Evolutionary conservation across 768 basidiomycete genomes (phyloP).

Genomic region (Paxillus involutus): DNA sequence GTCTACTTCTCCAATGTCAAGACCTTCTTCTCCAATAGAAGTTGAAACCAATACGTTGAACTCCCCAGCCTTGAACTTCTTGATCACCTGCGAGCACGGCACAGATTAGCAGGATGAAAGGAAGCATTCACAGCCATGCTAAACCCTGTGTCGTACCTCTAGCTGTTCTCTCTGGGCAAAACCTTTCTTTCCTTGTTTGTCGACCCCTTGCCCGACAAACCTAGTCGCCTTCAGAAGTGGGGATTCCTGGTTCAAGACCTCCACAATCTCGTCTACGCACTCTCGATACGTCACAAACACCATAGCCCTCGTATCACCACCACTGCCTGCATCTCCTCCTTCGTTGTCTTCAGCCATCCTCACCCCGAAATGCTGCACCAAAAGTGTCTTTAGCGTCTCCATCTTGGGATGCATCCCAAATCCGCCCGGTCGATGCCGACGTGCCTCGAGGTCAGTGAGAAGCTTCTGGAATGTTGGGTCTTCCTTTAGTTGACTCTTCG

Average conservation of each 20-base stretch:
- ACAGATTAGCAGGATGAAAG: constrained; percentile 8
- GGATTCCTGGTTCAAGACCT: constrained; percentile 68
- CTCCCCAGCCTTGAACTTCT: constrained; percentile 81
- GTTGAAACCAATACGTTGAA: constrained; percentile 95
- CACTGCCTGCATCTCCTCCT: constrained; percentile 27
- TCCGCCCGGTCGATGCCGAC: constrained; percentile 43
- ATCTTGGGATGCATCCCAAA: constrained; percentile 87
- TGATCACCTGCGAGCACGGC: constrained; percentile 60
- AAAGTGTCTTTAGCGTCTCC: constrained; percentile 72
- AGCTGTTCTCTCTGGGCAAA: constrained; percentile 90
- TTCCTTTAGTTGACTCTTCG: constrained; percentile 42
- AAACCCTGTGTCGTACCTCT: constrained; percentile 50
- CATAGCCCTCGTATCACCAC: constrained; percentile 71
- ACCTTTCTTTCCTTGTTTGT: constrained; percentile 85
- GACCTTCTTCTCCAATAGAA: constrained; percentile 95
- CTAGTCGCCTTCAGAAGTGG: constrained; percentile 79
- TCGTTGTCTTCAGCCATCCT: constrained; percentile 44
- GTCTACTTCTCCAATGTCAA: constrained; percentile 98
- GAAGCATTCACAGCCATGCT: background rate
- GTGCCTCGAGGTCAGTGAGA: constrained; percentile 65
- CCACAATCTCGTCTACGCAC: constrained; percentile 89
- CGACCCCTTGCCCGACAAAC: constrained; percentile 89
- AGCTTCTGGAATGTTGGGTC: constrained; percentile 65
- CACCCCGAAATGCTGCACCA: constrained; percentile 72
- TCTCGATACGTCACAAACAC: constrained; percentile 92